Percentiles rank a stretch among this genome's conserved stretches.
Evolutionary conservation across 202 grass and related monocot species (phyloP).

Genomic region (Panicum virgatum): DNA sequence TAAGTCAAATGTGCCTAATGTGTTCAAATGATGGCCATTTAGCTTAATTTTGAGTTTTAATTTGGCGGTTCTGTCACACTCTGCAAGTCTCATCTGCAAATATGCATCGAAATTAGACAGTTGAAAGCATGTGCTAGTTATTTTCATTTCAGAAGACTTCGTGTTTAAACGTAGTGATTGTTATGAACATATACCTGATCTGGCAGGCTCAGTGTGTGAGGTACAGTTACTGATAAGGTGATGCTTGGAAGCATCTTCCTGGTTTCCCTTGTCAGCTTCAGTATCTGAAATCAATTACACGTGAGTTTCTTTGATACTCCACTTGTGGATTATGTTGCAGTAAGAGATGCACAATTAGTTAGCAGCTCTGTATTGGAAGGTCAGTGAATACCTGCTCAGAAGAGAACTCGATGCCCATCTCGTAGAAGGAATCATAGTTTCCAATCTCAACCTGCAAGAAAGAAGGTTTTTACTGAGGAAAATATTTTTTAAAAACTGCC

Average conservation of each 20-base stretch:
- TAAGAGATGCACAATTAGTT: neutral
- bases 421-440: constrained; percentile 96
- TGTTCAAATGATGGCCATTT: too few species aligned
- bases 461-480: neutral
- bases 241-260: constrained; percentile 76
- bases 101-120: neutral
- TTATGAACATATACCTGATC: constrained; percentile 70
- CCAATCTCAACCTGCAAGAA: constrained; percentile 84
- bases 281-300: constrained; percentile 56
- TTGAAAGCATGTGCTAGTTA: neutral
- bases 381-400: constrained; percentile 56
- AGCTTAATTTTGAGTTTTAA: too few species aligned
- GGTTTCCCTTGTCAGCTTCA: constrained; percentile 82
- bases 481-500: neutral
- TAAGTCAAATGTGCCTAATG: too few species aligned
- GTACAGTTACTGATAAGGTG: constrained; percentile 88
- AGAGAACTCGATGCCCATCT: constrained; percentile 69
- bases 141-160: neutral
- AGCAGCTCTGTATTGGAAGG: neutral
- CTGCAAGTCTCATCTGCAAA: constrained; percentile 70
- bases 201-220: constrained; percentile 81
- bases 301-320: neutral
- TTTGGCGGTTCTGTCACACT: too few species aligned
- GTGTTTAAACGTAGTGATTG: neutral
- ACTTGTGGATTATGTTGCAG: neutral